Conservation (phyloP, 2,329 filamentous ascomycete genomes). For the Rutstroemia sp. region DNA sequence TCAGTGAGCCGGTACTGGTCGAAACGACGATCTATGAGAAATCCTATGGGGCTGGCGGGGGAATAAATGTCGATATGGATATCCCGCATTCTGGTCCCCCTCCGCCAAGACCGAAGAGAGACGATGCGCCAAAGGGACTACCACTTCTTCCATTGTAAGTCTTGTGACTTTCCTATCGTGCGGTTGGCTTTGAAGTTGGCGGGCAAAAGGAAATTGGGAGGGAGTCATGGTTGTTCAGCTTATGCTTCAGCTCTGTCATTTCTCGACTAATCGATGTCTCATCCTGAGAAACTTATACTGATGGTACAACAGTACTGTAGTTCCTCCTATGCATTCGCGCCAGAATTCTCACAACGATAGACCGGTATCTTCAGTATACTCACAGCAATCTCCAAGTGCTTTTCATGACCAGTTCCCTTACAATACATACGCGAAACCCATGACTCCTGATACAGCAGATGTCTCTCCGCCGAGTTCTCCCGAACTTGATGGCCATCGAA, state of each 20-base stretch:
- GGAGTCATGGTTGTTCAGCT: conserved; percentile 8
- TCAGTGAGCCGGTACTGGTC: conserved; percentile 38
- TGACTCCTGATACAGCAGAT: conserved; percentile 25
- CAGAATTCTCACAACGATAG: conserved; percentile 30
- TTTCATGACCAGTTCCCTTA: conserved; percentile 17
- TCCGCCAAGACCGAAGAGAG: conserved; percentile 21
- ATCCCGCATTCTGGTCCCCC: conserved; percentile 16
- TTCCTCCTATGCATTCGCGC: conserved; percentile 19
- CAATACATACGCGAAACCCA: conserved; percentile 23
- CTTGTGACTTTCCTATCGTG: not conserved
- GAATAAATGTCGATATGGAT: conserved; percentile 24
- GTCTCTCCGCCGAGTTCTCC: conserved; percentile 41
- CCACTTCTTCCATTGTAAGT: conserved; percentile 22
- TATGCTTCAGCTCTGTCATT: conserved; percentile 14
- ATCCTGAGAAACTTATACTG: conserved; percentile 13
- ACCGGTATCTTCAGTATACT: conserved; percentile 55
- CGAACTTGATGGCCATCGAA: conserved; percentile 16
- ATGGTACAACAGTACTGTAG: conserved; percentile 16
- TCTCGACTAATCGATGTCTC: conserved; percentile 9
- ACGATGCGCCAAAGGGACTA: conserved; percentile 15
- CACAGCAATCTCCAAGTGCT: conserved; percentile 41
- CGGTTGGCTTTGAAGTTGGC: not conserved
- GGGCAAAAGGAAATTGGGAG: not conserved
- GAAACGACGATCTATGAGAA: conserved; percentile 39
- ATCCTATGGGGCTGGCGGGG: conserved; percentile 32